These are phyloP conservation scores for Fusarium pilosicola DNA, from an alignment of 2,329 filamentous ascomycete genomes.

Conservation along the genomic window DNA sequence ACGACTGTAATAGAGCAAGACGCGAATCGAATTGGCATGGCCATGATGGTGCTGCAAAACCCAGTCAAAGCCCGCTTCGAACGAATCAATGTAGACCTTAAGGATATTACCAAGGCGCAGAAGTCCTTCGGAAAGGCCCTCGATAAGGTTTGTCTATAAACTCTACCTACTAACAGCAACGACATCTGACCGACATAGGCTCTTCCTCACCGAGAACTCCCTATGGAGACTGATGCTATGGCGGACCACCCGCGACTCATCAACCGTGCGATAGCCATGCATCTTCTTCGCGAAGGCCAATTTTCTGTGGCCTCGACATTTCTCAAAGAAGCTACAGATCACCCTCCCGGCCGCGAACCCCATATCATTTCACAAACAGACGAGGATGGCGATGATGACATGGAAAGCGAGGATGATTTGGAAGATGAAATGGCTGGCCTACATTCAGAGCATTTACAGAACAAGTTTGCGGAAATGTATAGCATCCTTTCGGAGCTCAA, in stretches of 20 bases:
- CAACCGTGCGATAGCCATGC: slow-evolving; percentile 95
- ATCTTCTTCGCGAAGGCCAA: slow-evolving; percentile 92
- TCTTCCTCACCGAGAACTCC: slow-evolving; percentile 68
- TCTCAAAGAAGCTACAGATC: slow-evolving; percentile 72
- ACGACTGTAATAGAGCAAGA: slow-evolving; percentile 46
- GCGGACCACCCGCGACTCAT: slow-evolving; percentile 79
- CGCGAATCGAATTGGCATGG: slow-evolving; percentile 72
- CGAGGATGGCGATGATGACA: slow-evolving; percentile 49
- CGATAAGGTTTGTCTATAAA: slow-evolving; percentile 70
- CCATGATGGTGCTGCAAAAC: slow-evolving; percentile 85
- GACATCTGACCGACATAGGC: slow-evolving; percentile 45
- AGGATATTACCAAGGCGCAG: slow-evolving; percentile 83
- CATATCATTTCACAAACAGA: slow-evolving; percentile 39
- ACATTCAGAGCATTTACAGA: slow-evolving; percentile 68
- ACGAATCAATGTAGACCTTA: slow-evolving; percentile 80
- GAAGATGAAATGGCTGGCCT: slow-evolving; percentile 42
- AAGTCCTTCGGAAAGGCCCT: slow-evolving; percentile 87
- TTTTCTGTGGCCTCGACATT: slow-evolving; percentile 90
- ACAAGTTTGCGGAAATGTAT: slow-evolving; percentile 91
- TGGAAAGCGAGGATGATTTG: slow-evolving; percentile 45
- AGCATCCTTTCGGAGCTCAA: slow-evolving; percentile 83
- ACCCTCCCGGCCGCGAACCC: slow-evolving; percentile 42
- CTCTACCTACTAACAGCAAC: background rate
- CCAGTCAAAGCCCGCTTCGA: slow-evolving; percentile 86
- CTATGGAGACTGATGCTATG: slow-evolving; percentile 83